Evolutionary conservation across 2,329 filamentous ascomycete species (phyloP), one percentile per base, ranked within the genome.

Genomic region (Neopestalotiopsis sp.): DNA sequence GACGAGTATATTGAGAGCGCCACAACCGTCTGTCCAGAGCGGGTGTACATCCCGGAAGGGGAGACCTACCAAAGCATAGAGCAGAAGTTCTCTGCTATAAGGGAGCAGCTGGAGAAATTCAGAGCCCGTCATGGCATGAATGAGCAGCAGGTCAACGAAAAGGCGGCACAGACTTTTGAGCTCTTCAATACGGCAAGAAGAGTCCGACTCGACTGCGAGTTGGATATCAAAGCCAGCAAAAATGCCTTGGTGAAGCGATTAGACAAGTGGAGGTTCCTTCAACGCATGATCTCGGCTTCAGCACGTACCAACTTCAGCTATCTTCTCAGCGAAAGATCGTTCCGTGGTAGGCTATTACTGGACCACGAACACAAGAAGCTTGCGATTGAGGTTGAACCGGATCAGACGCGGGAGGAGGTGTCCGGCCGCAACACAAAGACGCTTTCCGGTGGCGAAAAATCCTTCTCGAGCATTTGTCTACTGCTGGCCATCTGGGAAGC

Each of bases 401-500:
- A 91, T 70, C 85, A 89, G 76, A 96, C 92, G 28, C 91, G 88
- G 73, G 89, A 87, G 73, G 90, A 88, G 70, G 89, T 88, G 28
- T 85, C 88, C 4, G 94, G 94, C 2, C 89, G 95, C 64, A 92
- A 93, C 75, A 95, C 96, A 30, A 97, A 94, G 81, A 98, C 95
- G 0, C 85, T 99, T 1, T 98, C 95, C 9, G 96, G 96, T 66
- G 96, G 96, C 38, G 96, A 99, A 79, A 99, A 99, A 80, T 98
- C 95, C 0, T 99, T 98, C 79, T 97, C 95, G 3, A 97, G 95
- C 4, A 97, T 98, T 69, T 99, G 96, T 81, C 88, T 99, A 74
- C 84, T 99, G 67, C 86, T 99, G 40, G 90, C 94, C 2, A 91
- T 99, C 20, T 99, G 96, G 96, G 96, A 99, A 78, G 95, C 96